A percentile compares a stretch with the other conserved stretches of the same genome.
These are phyloP conservation scores for Volvox africanus DNA, from an alignment of 139 green algal species.

Conservation along the genomic window DNA sequence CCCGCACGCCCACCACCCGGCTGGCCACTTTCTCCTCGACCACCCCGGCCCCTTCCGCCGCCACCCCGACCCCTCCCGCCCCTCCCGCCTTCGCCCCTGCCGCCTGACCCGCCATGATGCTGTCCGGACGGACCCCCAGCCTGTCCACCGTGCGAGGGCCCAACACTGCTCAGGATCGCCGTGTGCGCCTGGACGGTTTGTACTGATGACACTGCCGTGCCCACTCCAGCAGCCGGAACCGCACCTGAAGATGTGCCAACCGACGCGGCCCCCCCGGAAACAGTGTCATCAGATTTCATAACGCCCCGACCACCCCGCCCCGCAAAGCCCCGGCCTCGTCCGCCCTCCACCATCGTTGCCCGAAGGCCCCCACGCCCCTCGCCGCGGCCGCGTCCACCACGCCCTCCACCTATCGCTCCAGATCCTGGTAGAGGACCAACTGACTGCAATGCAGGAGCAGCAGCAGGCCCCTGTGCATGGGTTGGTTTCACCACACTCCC, in stretches of 20 bases:
- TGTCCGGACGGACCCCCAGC: not conserved
- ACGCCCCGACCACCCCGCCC: conserved; percentile 12
- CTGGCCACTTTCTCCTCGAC: not conserved
- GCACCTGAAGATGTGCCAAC: not conserved
- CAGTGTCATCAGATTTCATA: too few relatives aligned
- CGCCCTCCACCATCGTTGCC: conserved; percentile 11
- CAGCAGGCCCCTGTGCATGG: not conserved
- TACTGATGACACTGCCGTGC: not conserved
- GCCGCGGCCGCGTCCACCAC: not conserved
- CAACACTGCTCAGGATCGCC: not conserved
- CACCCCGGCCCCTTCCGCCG: not conserved
- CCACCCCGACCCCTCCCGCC: conserved; percentile 17
- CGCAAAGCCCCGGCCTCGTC: conserved; percentile 32
- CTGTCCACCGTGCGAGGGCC: not conserved
- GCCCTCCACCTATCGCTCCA: not conserved
- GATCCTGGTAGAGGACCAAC: not conserved
- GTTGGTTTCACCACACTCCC: not conserved
- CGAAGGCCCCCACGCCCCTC: conserved; percentile 7
- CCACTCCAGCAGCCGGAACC: not conserved
- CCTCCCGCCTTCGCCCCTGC: not conserved
- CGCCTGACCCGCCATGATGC: not conserved
- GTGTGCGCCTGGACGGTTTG: not conserved
- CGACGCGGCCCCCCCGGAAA: not conserved
- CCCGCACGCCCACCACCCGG: not conserved
- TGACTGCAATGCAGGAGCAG: not conserved